Percentiles rank a stretch among this genome's conserved stretches.
phyloP scores from a whole-genome alignment of 1,284 basidiomycete genomes.

The Singerocomus inundabilis region DNA sequence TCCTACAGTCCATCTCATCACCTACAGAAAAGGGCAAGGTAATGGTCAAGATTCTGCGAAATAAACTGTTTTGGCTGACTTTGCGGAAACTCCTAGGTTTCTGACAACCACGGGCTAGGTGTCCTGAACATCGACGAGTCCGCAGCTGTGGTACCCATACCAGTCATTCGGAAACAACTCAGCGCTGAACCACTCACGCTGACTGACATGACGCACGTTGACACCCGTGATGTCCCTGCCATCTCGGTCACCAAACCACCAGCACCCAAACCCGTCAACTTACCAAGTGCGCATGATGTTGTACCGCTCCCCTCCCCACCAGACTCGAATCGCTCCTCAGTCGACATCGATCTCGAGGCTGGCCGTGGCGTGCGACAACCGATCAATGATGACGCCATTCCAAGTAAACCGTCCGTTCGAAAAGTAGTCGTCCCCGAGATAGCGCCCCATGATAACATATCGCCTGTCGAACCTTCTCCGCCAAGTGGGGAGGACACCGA shows the following conservation, averaged over 20 bases:
- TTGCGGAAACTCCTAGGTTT: conserved; percentile 16
- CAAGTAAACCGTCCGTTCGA: conserved; percentile 4
- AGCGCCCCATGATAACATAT: conserved; percentile 5
- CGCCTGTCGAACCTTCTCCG: conserved; percentile 15
- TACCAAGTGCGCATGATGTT: conserved; percentile 65
- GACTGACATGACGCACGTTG: conserved; percentile 22
- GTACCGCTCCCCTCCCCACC: conserved; percentile 43
- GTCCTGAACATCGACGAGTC: conserved; percentile 41
- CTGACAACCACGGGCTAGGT: conserved; percentile 37
- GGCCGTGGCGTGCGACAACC: conserved; percentile 45
- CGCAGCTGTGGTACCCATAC: conserved; percentile 49
- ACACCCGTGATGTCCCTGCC: conserved; percentile 40
- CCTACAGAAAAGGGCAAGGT: conserved; percentile 52
- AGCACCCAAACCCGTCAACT: conserved; percentile 58
- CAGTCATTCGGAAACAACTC: conserved; percentile 41
- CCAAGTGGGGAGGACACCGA: conserved; percentile 39
- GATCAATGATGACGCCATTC: conserved; percentile 1
- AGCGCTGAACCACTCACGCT: conserved; percentile 34
- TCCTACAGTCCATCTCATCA: conserved; percentile 50
- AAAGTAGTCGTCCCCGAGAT: conserved; percentile 3
- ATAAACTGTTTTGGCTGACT: conserved; percentile 12
- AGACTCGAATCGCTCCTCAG: conserved; percentile 45
- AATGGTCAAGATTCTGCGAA: conserved; percentile 16
- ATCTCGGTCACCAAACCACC: conserved; percentile 70
- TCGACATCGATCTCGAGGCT: conserved; percentile 60